Evolutionary conservation across 768 basidiomycete genomes (phyloP).

Genomic region (Boletus sp.): DNA sequence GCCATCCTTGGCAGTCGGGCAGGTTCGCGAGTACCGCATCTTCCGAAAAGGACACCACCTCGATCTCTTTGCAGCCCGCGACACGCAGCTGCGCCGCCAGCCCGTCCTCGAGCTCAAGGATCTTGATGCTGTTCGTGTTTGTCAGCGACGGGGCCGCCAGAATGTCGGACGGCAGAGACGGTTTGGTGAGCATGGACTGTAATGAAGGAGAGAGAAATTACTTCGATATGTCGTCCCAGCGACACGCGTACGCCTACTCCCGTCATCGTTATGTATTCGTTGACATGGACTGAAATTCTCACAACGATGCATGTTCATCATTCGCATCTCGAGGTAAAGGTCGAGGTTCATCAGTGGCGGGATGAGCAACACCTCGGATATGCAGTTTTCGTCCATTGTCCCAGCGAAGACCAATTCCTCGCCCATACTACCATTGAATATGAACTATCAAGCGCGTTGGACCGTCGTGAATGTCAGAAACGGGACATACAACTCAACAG

Average conservation of each 20-base stretch:
- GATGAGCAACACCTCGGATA: slow-evolving; percentile 76
- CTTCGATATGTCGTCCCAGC: slow-evolving; percentile 94
- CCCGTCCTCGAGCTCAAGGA: slow-evolving; percentile 87
- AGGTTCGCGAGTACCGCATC: slow-evolving; percentile 67
- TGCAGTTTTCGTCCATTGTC: slow-evolving; percentile 79
- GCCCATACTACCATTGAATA: too few relatives aligned
- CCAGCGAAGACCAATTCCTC: too few relatives aligned
- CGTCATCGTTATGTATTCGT: neutral
- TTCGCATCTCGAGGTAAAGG: slow-evolving; percentile 90
- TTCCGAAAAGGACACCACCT: slow-evolving; percentile 76
- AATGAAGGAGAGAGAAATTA: slow-evolving; percentile 90
- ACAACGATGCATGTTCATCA: slow-evolving; percentile 62
- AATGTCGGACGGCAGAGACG: slow-evolving; percentile 68
- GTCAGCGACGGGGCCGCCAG: slow-evolving; percentile 71
- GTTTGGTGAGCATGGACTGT: slow-evolving; percentile 68
- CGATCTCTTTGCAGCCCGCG: slow-evolving; percentile 80
- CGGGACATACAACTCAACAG: too few relatives aligned
- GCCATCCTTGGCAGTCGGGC: slow-evolving; percentile 15
- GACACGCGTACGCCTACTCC: slow-evolving; percentile 70
- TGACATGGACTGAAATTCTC: neutral
- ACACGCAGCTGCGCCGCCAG: slow-evolving; percentile 76
- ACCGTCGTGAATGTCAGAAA: too few relatives aligned
- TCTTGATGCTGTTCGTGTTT: slow-evolving; percentile 82
- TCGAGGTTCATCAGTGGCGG: slow-evolving; percentile 87
- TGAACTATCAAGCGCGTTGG: too few relatives aligned